Evolutionary conservation across 345 rosid species (phyloP).

Genomic region (Nasturtium officinale): DNA sequence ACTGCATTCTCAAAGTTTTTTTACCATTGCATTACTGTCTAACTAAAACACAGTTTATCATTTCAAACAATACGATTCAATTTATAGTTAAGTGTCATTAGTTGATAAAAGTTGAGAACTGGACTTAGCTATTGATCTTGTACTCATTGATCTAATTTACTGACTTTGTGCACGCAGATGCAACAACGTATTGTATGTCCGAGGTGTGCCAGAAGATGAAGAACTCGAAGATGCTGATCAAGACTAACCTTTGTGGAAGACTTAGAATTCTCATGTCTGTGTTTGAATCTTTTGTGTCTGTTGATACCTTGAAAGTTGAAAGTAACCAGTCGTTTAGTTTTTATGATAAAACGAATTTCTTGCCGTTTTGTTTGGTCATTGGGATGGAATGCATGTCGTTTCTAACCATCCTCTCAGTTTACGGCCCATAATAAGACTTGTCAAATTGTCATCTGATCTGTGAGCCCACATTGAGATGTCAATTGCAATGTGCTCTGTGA

Average conservation of each 20-base stretch:
- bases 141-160: neutral
- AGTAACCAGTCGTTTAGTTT: neutral
- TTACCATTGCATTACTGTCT: neutral
- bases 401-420: neutral
- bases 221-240: constrained; percentile 80
- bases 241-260: constrained; percentile 40
- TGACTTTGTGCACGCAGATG: constrained; percentile 54
- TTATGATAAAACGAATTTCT: neutral
- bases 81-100: neutral
- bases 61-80: no score
- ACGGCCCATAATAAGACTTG: neutral
- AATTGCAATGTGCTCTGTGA: neutral
- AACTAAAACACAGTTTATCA: no score
- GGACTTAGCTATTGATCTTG: neutral
- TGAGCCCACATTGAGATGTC: neutral
- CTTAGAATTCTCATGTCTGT: neutral
- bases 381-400: neutral
- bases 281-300: constrained; percentile 4
- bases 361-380: neutral
- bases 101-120: constrained; percentile 3
- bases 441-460: neutral
- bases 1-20: neutral
- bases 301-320: neutral
- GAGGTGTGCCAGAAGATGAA: constrained; percentile 95
- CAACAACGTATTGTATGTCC: constrained; percentile 86